A percentile compares a stretch with the other conserved stretches of the same genome.
phyloP scores from a whole-genome alignment of 768 basidiomycete genomes.

The Tulasnella sp. region DNA sequence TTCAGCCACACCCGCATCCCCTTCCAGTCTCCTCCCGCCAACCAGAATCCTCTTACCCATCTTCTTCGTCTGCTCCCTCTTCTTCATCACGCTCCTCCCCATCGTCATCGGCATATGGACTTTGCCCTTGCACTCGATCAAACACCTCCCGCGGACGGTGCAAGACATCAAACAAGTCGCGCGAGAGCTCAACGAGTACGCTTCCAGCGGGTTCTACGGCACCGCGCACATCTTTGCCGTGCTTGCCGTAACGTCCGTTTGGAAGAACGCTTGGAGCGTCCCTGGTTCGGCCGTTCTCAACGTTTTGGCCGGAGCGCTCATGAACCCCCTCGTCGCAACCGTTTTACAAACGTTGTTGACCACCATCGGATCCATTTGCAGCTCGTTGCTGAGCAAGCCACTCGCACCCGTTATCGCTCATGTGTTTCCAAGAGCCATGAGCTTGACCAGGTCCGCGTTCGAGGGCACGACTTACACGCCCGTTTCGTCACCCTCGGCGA shows the following conservation, averaged over 20 bases:
- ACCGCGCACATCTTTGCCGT: conserved; percentile 72
- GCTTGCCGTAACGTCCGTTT: conserved; percentile 73
- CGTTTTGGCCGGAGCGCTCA: conserved; percentile 6
- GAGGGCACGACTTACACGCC: conserved; percentile 39
- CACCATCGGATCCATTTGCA: conserved; percentile 73
- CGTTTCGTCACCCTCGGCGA: conserved; percentile 22
- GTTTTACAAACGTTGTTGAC: conserved; percentile 76
- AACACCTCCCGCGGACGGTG: conserved; percentile 64
- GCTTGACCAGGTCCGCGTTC: conserved; percentile 73
- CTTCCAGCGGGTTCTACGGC: conserved; percentile 53
- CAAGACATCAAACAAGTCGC: conserved; percentile 69
- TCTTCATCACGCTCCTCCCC: conserved; percentile 21
- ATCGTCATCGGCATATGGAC: conserved; percentile 18
- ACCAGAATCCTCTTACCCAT: conserved; percentile 12
- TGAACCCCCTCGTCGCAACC: conserved; percentile 62
- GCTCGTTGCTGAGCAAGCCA: conserved; percentile 73
- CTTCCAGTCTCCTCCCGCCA: conserved; percentile 6
- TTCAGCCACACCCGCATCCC: conserved; percentile 47
- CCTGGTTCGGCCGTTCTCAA: conserved; percentile 82
- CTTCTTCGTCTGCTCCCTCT: conserved; percentile 18
- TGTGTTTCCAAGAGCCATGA: conserved; percentile 75
- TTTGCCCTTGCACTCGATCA: conserved; percentile 14
- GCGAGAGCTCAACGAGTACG: conserved; percentile 67
- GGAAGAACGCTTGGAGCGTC: conserved; percentile 97
- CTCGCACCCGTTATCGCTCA: conserved; percentile 75